A percentile compares a stretch with the other conserved stretches of the same genome.
phyloP scores from a whole-genome alignment of 176 grass and related monocot genomes.

The Tillandsia fasciculata region DNA sequence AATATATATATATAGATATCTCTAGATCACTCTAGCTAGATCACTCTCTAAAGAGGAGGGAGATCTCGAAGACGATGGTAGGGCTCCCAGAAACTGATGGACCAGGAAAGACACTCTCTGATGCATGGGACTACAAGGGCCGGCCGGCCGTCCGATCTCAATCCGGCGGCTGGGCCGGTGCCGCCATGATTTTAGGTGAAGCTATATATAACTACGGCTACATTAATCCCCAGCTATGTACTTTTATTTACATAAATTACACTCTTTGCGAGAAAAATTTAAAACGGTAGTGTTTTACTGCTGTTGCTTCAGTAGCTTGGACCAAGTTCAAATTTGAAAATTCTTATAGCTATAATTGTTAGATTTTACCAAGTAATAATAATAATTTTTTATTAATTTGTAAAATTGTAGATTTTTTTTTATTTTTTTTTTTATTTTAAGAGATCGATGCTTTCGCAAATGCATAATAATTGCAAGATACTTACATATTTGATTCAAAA shows the following conservation, averaged over 20 bases:
- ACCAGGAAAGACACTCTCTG: constrained; percentile 32
- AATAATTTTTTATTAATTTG: too few relatives aligned
- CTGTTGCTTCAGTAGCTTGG: background rate
- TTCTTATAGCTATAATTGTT: background rate
- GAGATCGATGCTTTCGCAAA: too few relatives aligned
- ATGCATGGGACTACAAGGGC: constrained; percentile 80
- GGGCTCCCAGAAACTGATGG: constrained; percentile 35
- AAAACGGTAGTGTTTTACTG: background rate
- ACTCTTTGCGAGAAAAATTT: background rate
- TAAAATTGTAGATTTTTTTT: too few relatives aligned
- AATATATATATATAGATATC: background rate
- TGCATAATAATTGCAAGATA: too few relatives aligned
- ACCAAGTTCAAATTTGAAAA: too few relatives aligned
- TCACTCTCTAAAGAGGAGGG: background rate
- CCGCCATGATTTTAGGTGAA: constrained; percentile 83
- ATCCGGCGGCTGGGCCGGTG: constrained; percentile 71
- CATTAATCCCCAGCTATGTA: background rate
- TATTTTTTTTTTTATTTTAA: too few relatives aligned
- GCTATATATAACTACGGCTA: background rate
- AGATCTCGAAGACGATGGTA: constrained; percentile 27
- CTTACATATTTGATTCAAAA: too few relatives aligned
- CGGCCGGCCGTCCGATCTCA: constrained; percentile 37
- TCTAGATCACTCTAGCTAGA: background rate
- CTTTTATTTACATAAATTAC: background rate
- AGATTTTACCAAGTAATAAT: background rate